Base-by-base conservation (phyloP, 2,329 filamentous ascomycete genomes). In the Plectosphaerella cucumerina region DNA sequence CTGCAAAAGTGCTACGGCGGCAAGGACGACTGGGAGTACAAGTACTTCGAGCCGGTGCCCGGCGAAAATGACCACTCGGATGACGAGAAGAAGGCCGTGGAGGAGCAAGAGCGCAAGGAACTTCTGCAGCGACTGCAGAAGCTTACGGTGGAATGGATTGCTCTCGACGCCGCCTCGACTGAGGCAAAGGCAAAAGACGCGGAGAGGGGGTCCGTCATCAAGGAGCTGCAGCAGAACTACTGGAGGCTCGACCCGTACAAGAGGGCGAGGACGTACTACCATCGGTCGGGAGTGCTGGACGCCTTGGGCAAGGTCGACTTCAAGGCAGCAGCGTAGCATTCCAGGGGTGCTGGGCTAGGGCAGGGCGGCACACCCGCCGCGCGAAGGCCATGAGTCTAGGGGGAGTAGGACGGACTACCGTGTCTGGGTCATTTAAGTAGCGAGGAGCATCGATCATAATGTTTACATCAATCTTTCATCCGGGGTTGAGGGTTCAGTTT, bases 161-260 rank as follows among this genome's bases (percentile, higher is more conserved):
- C 58, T 67, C 14, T 69, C 17, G 67, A 72, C 45, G 65, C 65
- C 39, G 65, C 64, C 12, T 46, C 50, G 22, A 48, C 49, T 21
- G 43, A 41, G 9, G 49, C 37, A 20, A 53, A 59, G 35, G 62
- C 69, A 10, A 34, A 49, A 45, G 50, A 47, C 9, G 45, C 20
- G 4, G 62, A 76, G 60, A 70, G 84, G 53, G 66, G 73, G 31
- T 64, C 65, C 2, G 42, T 86, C 22, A 77, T 78, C 3, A 70
- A 74, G 50, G 60, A 75, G 48, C 59, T 89, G 53, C 68, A 74
- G 47, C 66, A 70, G 34, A 86, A 86, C 53, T 90, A 88, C 67
- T 90, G 87, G 87, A 73, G 78, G 54, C 65, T 89, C 50, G 87
- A 90, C 66, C 84, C 84, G 2, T 87, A 84, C 61, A 63, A 89